Evolutionary conservation across 23 red algal genomes (phyloP), one percentile per base, ranked within the genome.

Genomic region (Agarophyton chilense): DNA sequence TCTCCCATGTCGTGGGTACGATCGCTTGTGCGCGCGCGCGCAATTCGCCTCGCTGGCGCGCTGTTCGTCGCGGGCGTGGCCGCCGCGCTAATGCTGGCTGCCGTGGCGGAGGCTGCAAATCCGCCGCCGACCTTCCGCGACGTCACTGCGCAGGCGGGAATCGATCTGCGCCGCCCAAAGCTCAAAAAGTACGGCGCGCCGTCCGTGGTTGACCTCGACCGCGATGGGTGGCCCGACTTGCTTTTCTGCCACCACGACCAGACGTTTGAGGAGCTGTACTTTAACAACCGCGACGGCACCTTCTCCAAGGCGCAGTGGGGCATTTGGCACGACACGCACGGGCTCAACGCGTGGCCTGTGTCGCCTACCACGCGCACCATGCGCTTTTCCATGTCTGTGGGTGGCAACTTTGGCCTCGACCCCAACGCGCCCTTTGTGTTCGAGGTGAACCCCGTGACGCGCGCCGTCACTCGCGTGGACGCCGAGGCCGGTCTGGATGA

Each of bases 201-300:
- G 38, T 42, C 79, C 17, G 46, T 94, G 0, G 91, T 67, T 19
- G 91, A 94, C 36, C 44, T 94, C 5, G 92, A 94, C 35, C 58
- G 92, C 29, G 92, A 94, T 36, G 92, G 92, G 10, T 79, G 67
- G 38, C 76, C 61, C 34, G 92, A 94, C 71, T 18, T 94, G 14
- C 26, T 94, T 18, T 56, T 94, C 24, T 70, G 55, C 39, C 54
- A 94, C 58, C 92, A 94, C 55, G 78, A 89, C 56, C 41, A 63
- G 12, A 45, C 40, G 1, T 55, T 71, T n/a, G 39, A 79, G 72
- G 47, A 82, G 29, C 66, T 88, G 33, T 94, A 81, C 92, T 94
- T 85, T 32, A 78, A 63, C 63, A 74, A 54, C 28, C 44, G 43
- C 65, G 44, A 50, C 35, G 66, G 40, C 42, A 58, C 41, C 47